Evolutionary conservation across 2,329 filamentous ascomycete species (phyloP), one percentile per base, ranked within the genome.

Genomic region (Colletotrichum plurivorum): DNA sequence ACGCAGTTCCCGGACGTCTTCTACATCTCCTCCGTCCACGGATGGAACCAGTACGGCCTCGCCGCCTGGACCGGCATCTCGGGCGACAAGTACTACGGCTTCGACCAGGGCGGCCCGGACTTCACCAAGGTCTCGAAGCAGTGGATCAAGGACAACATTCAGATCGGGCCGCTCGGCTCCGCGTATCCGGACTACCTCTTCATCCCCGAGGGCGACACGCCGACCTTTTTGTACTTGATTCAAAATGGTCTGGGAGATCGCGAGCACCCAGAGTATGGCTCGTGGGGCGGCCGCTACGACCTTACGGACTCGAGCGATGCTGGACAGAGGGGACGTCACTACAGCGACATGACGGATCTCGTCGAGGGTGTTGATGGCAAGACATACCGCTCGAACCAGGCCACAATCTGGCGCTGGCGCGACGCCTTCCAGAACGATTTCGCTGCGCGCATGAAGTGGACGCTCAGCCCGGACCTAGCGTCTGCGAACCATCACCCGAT

Each of bases 11-110:
- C 88, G 0, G 82, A 86, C 39, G 74, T 90, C 8, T 85, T 87
- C 72, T 89, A 88, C 74, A 88, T 90, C 63, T 79, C 78, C 12
- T 87, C 84, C 0, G 75, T 89, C 1, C 88, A 90, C 72, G 86
- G 82, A 9, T 90, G 84, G 82, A 87, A 86, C 71, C 79, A 85
- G 56, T 90, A 90, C 69, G 82, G 80, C 2, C 73, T 84, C 53
- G 87, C 88, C 0, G 78, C 87, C 0, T 90, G 88, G 88, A 82
- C 80, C 1, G 88, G 88, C 1, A 90, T 90, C 43, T 85, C 75
- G 15, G 69, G 64, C 3, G 60, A 60, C 16, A 66, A 60, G 20
- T 66, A 66, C 49, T 84, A 86, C 60, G 52, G 53, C 27, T 84
- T 86, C 61, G 76, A 82, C 52, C 81, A 83, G 5, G 85, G 85